Evolutionary conservation across 768 basidiomycete genomes (phyloP).

Genomic region (Scleroderma bovista): DNA sequence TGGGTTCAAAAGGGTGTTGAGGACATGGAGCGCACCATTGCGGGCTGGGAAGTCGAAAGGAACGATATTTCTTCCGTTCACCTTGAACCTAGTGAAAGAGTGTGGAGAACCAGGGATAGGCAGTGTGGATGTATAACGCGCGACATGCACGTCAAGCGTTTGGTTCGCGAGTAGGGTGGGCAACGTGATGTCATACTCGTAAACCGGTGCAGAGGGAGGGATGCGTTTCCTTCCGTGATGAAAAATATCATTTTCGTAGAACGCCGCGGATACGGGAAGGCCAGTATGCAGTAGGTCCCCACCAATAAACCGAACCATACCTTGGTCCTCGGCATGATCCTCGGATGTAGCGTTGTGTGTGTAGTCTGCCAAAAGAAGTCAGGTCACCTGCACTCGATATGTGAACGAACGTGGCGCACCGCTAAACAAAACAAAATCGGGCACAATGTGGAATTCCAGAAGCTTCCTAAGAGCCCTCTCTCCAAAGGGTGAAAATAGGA

Average conservation of each 20-base stretch:
- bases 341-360: conserved; percentile 7
- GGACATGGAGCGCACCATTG: conserved; percentile 55
- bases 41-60: conserved; percentile 44
- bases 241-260: background rate
- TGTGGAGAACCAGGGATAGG: conserved; percentile 34
- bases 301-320: background rate
- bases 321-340: background rate
- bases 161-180: conserved; percentile 41
- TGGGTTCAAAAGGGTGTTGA: conserved; percentile 39
- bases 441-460: conserved; percentile 53
- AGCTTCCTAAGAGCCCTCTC: conserved; percentile 45
- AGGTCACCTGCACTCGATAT: background rate
- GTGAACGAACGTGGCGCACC: conserved; percentile 30
- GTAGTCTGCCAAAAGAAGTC: conserved; percentile 3
- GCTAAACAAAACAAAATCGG: conserved; percentile 43
- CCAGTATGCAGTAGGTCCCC: background rate
- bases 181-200: conserved; percentile 31
- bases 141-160: conserved; percentile 41
- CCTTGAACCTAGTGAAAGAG: conserved; percentile 35
- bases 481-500: conserved; percentile 60
- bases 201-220: conserved; percentile 24
- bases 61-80: conserved; percentile 35
- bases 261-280: background rate
- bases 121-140: conserved; percentile 38
- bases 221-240: background rate